A percentile compares a stretch with the other conserved stretches of the same genome.
Conservation (phyloP, 352 stramenopile genomes). For the Peronospora belbahrii region DNA sequence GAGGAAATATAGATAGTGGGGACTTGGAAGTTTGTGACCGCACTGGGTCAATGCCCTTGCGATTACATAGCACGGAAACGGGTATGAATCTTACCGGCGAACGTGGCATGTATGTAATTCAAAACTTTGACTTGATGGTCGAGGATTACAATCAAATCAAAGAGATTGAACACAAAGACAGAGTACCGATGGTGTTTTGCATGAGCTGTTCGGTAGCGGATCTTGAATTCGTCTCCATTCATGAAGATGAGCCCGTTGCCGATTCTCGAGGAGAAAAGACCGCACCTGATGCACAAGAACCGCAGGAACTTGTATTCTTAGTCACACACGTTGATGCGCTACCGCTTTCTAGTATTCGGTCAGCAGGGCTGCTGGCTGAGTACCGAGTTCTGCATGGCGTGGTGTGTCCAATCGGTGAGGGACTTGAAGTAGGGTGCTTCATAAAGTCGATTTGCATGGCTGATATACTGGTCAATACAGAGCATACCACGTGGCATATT, state of each 20-base stretch:
- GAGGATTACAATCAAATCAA: conserved; percentile 18
- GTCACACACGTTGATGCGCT: conserved; percentile 30
- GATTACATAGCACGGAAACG: conserved; percentile 4
- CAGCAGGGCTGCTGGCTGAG: conserved; percentile 7
- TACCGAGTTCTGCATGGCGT: conserved; percentile 38
- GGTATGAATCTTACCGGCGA: conserved; percentile 1
- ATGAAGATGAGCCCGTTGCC: conserved; percentile 3
- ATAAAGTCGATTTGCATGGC: conserved; percentile 12
- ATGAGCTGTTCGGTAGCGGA: conserved; percentile 17
- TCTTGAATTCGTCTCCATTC: conserved; percentile 23
- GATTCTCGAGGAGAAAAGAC: conserved; percentile 1
- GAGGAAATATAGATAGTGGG: conserved; percentile 27
- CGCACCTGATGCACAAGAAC: neutral
- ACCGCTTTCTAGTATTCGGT: conserved; percentile 5
- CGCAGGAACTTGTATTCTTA: conserved; percentile 14
- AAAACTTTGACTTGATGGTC: conserved; percentile 25
- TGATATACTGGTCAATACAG: conserved; percentile 26
- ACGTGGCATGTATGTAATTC: conserved; percentile 25
- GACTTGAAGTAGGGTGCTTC: conserved; percentile 2
- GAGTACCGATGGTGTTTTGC: conserved; percentile 14
- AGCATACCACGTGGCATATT: conserved; percentile 26
- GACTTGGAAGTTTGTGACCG: conserved; percentile 40
- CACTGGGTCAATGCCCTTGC: conserved; percentile 29
- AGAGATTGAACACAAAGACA: conserved; percentile 5
- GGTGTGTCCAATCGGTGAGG: conserved; percentile 15